Evolutionary conservation across 345 rosid genomes (phyloP).

Genomic region (Salix purpurea): DNA sequence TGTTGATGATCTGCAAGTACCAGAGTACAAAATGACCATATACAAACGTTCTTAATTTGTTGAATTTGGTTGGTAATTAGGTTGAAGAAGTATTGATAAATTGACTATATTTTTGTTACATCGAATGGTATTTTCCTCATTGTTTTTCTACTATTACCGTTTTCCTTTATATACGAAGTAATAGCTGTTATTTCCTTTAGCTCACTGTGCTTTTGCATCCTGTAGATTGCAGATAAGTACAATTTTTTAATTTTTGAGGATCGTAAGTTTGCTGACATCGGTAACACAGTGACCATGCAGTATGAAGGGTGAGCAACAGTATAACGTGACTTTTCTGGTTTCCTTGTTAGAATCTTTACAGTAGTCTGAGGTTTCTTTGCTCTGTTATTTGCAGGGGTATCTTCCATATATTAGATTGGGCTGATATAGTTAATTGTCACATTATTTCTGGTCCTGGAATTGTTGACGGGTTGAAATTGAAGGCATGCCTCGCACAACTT

Average conservation of each 20-base stretch:
- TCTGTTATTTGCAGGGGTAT: constrained; percentile 55
- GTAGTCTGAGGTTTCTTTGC: constrained; percentile 2
- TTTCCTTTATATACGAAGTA: not conserved
- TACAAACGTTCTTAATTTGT: not conserved
- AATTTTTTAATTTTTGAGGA: constrained; percentile 92
- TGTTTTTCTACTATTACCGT: not conserved
- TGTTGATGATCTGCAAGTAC: not conserved
- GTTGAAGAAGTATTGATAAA: not conserved
- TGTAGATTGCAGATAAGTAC: constrained; percentile 81
- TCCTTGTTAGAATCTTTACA: not conserved
- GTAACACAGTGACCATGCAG: constrained; percentile 98
- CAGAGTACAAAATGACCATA: not conserved
- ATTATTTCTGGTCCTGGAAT: constrained; percentile 94
- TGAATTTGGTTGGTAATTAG: not conserved
- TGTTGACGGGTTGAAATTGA: constrained; percentile 84
- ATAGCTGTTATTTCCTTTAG: not conserved
- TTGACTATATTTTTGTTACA: not conserved
- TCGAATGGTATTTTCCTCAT: not conserved
- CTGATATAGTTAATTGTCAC: constrained; percentile 88
- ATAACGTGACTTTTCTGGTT: not conserved
- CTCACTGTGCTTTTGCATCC: not conserved
- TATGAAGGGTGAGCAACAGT: constrained; percentile 68
- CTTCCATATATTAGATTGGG: constrained; percentile 84
- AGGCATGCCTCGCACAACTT: constrained; percentile 40
- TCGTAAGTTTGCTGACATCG: constrained; percentile 98